Base-by-base conservation (phyloP, 192 early-diverging fungal genomes). In the Gonapodya sp. region DNA sequence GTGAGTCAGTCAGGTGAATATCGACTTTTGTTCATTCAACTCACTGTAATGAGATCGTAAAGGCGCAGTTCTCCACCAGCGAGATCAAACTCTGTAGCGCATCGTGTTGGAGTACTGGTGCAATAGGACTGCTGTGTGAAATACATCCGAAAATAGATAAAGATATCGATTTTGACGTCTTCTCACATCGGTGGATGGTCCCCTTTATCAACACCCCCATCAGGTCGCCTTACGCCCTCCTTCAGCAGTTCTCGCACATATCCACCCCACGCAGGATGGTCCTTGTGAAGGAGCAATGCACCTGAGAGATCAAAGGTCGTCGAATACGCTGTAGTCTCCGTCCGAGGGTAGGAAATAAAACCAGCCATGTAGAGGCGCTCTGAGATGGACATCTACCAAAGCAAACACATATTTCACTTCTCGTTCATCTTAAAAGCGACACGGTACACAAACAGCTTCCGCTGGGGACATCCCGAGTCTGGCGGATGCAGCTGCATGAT, bases 141-240 rank as follows among this genome's bases (percentile, higher is more conserved):
- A 36, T 31, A 80, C n/a, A n/a, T n/a, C n/a, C n/a, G n/a, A n/a
- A n/a, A n/a, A n/a, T n/a, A n/a, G n/a, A n/a, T n/a, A n/a, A n/a
- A n/a, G n/a, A n/a, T n/a, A n/a, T n/a, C n/a, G n/a, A n/a, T n/a
- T n/a, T n/a, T n/a, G n/a, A n/a, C n/a, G n/a, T n/a, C n/a, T n/a
- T n/a, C n/a, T n/a, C 84, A 87, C 86, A 88, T 88, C 31, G 88
- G 88, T 32, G 88, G 88, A 85, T 88, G 88, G 73, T 88, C 88
- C 74, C 88, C 88, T 36, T 80, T 81, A 80, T 88, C 88, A 1
- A 37, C 84, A 33, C 88, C 88, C 32, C 87, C 84, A 8, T 82
- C 81, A 24, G 87, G 87, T 73, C 78, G 34, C 30, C 86, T 82
- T 72, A 82, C 82, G 0, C 84, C 85, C 34, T 1, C 73, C 0